Evolutionary conservation across 148 eudicot genomes (phyloP).

Genomic region (Arctostaphylos glauca): DNA sequence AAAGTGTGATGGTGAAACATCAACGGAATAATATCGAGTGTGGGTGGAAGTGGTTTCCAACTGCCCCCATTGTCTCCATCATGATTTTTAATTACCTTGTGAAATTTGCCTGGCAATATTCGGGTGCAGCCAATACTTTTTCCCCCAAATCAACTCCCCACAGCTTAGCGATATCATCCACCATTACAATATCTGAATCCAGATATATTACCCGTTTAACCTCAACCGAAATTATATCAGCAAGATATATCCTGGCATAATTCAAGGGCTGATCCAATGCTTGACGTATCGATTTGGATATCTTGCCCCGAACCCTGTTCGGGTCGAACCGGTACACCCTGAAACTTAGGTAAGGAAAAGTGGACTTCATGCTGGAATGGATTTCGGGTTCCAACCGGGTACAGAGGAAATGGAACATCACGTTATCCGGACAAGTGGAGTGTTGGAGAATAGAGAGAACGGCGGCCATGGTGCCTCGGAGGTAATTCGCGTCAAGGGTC

Average conservation of each 20-base stretch:
- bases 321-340: constrained; percentile 29
- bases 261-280: constrained; percentile 38
- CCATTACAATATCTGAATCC: constrained; percentile 38
- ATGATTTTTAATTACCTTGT: constrained; percentile 15
- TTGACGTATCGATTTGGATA: constrained; percentile 35
- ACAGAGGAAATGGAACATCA: constrained; percentile 33
- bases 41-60: too few species aligned
- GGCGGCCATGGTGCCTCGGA: constrained; percentile 40
- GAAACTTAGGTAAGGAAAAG: constrained; percentile 36
- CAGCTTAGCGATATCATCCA: constrained; percentile 31
- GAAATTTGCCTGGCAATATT: constrained; percentile 41
- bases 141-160: constrained; percentile 30
- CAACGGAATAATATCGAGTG: too few species aligned
- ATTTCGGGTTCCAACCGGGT: too few species aligned
- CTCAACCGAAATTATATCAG: constrained; percentile 26
- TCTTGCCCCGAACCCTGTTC: constrained; percentile 29
- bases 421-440: constrained; percentile 37
- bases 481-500: constrained; percentile 41
- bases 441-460: constrained; percentile 41
- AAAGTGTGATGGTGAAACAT: too few species aligned
- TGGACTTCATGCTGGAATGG: constrained; percentile 30
- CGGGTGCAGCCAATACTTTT: constrained; percentile 34
- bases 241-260: constrained; percentile 35
- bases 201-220: constrained; percentile 32
- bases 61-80: constrained; percentile 15